These are phyloP conservation scores for Globisporangium orthogonon DNA, from an alignment of 352 stramenopile species.

Conservation along the genomic window DNA sequence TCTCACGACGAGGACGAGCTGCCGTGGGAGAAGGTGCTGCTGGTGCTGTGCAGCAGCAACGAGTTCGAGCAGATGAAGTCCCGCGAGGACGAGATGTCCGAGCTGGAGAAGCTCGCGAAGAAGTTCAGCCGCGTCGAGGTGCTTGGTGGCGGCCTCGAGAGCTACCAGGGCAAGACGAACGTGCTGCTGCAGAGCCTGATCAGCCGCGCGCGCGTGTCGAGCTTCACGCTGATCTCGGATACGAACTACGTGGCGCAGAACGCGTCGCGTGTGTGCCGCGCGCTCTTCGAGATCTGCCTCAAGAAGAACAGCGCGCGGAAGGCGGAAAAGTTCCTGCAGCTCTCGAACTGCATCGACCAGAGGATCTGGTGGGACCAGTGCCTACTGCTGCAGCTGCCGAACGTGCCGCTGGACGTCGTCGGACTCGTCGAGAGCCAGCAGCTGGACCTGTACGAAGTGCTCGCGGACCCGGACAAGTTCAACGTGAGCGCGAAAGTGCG, in stretches of 20 bases:
- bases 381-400: conserved; percentile 92
- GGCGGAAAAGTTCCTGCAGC: conserved; percentile 91
- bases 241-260: conserved; percentile 99
- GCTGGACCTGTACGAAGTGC: conserved; percentile 55
- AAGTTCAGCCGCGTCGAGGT: conserved; percentile 89
- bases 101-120: conserved; percentile 90
- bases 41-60: conserved; percentile 75
- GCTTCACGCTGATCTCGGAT: conserved; percentile 98
- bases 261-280: conserved; percentile 94
- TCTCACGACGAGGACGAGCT: conserved; percentile 38
- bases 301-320: conserved; percentile 83
- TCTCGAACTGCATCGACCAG: conserved; percentile 97
- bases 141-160: conserved; percentile 88
- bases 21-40: conserved; percentile 60
- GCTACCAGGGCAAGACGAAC: conserved; percentile 93
- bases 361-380: conserved; percentile 97
- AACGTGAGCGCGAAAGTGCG: conserved; percentile 48
- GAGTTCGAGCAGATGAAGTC: conserved; percentile 97
- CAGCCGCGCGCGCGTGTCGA: conserved; percentile 75
- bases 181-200: conserved; percentile 92
- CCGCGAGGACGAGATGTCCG: conserved; percentile 92
- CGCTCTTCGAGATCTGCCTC: conserved; percentile 98
- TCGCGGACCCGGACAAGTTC: conserved; percentile 30
- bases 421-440: conserved; percentile 78
- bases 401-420: conserved; percentile 83